Base-by-base conservation (phyloP, 805 yeast genomes). In the Candida tallmaniae region DNA sequence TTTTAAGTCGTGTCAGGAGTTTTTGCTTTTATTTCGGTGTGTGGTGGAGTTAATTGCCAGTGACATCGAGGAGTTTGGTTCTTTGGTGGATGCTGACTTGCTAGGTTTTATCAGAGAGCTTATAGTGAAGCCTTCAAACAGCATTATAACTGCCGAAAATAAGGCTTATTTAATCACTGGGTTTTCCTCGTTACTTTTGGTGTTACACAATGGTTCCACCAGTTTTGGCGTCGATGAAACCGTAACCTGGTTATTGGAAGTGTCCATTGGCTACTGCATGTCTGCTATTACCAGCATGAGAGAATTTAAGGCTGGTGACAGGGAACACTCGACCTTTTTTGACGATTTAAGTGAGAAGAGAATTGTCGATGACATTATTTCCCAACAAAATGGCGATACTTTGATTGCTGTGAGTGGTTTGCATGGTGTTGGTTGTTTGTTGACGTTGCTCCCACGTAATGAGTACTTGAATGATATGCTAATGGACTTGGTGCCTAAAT, bases 21-120 rank as follows among this genome's bases (percentile, higher is more conserved):
- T 64, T 32, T 47, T 66, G 24, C 54, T 66, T 19, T 52, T 74
- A 27, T 63, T 38, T 44, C 45, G 74, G 38, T 60, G 71, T 9
- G 38, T 61, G 11, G 54, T 65, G 20, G 70, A 72, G 1, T 59
- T 73, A 36, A 53, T 66, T 14, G 62, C 63, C n/a, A 65, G 74
- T 32, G 73, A 73, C 42, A 57, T 70, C 8, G 79, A 74, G 34
- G 78, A 73, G 35, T 70, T 71, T 38, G 69, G 75, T 17, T 56
- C 46, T 12, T 52, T 62, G 31, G 56, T 55, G 5, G 48, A 58
- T 22, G 44, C 54, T 3, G 70, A 59, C 18, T 55, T 66, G 32
- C 36, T 60, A 26, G 40, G 30, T 4, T 38, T 42, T 19, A 45
- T 66, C 12, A 50, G 49, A 36, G 35, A 39, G 14, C 47, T 65